Base-by-base conservation (phyloP, 768 basidiomycete genomes). In the Dictyophora rubrovolvata region DNA sequence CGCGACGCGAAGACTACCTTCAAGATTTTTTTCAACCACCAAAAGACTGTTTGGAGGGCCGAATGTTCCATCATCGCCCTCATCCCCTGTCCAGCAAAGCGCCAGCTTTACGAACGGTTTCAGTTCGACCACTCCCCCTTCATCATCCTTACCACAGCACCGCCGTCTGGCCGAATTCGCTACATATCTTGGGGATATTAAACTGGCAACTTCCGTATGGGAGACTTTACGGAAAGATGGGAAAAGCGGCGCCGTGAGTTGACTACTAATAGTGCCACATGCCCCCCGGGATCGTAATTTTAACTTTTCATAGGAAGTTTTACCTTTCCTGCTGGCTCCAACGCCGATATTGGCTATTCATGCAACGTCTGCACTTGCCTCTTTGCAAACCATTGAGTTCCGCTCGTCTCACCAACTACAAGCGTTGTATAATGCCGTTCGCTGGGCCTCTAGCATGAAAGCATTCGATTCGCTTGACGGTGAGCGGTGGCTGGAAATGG, bases 111-210 rank as follows among this genome's bases (percentile, higher is more conserved):
- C 56, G 67, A 49, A 74, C 63, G 62, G 70, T 42, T 69, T 71
- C 28, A 67, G 68, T 16, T 76, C 75, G 51, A 60, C 68, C 48
- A 67, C 66, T 36, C 70, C 28, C 8, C 28, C 69, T 12, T 67
- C 72, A 46, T 66, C 75, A 23, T 77, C 80, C 7, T 82, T 82
- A 7, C 77, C 84, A 5, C 89, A 87, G 65, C 83, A 86, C 63
- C 79, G 93, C 49, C 84, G 95, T n/a, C 75, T 98, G 3, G 96
- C 93, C 10, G 96, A 99, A 70, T 94, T 98, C 72, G 85, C 92
- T 9, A 96, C 96, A 18, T 82, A 94, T 60, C 72, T 98, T 1
- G 88, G 93, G 2, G 96, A 99, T 70, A 83, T 84, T 69, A 92
- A 89, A 64, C 77, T 94, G 34, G 95, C 94, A 0, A 75, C 80